Percentiles rank a stretch among this genome's conserved stretches.
Conservation (phyloP, 2,329 filamentous ascomycete genomes). For the Dissoconium aciculare region DNA sequence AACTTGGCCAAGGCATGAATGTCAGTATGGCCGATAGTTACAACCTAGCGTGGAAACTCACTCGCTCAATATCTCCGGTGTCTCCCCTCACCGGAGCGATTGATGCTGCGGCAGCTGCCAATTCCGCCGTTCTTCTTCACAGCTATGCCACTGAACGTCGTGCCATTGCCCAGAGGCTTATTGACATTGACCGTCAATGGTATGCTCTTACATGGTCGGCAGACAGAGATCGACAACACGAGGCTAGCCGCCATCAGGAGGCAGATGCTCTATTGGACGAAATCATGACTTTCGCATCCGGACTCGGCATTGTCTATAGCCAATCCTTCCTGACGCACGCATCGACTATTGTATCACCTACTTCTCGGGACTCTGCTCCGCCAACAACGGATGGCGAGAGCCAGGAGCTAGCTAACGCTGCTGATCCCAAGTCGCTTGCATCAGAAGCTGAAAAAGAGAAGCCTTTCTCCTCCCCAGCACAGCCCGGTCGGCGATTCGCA, state of each 20-base stretch:
- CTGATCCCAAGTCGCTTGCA: not conserved
- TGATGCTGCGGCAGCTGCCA: conserved; percentile 26
- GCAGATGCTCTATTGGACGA: not conserved
- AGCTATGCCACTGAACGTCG: conserved; percentile 39
- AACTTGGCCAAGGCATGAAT: conserved; percentile 66
- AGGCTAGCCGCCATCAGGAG: not conserved
- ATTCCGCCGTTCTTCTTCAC: conserved; percentile 27
- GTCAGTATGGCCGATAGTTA: conserved; percentile 52
- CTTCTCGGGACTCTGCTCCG: too few relatives aligned
- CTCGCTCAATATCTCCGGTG: not conserved
- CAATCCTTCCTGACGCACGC: not conserved
- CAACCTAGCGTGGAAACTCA: conserved; percentile 44
- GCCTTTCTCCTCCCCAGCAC: not conserved
- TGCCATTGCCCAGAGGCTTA: conserved; percentile 47
- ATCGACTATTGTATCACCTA: too few relatives aligned
- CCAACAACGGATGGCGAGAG: not conserved
- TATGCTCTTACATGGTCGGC: not conserved
- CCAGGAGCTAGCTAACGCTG: not conserved
- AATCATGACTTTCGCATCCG: not conserved
- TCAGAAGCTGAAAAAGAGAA: not conserved
- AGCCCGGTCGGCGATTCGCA: not conserved
- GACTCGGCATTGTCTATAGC: not conserved
- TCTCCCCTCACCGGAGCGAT: not conserved
- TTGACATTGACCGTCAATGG: conserved; percentile 42
- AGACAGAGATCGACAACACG: not conserved